A percentile compares a stretch with the other conserved stretches of the same genome.
These are phyloP conservation scores for Auricularia cornea DNA, from an alignment of 768 basidiomycete species.

Conservation along the genomic window DNA sequence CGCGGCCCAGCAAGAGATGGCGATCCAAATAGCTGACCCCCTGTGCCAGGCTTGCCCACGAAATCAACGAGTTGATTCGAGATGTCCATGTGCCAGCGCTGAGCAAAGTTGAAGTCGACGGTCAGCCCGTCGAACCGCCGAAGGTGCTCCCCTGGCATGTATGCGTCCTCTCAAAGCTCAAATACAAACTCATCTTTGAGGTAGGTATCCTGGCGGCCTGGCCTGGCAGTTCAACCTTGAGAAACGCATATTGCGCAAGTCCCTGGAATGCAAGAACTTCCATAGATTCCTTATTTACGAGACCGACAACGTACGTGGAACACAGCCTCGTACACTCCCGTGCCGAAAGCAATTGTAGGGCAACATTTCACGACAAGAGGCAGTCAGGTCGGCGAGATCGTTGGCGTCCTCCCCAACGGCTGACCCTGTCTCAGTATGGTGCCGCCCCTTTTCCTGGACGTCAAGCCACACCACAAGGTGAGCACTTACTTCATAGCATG, in stretches of 20 bases:
- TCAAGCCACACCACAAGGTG: slow-evolving; percentile 84
- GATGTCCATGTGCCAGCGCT: slow-evolving; percentile 71
- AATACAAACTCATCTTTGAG: too few species aligned
- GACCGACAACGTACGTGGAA: slow-evolving; percentile 77
- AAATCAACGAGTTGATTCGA: slow-evolving; percentile 72
- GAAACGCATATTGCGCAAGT: slow-evolving; percentile 80
- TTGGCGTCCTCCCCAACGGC: neutral
- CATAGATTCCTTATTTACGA: slow-evolving; percentile 96
- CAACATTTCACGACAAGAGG: slow-evolving; percentile 93
- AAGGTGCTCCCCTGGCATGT: slow-evolving; percentile 74
- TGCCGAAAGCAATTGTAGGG: slow-evolving; percentile 45
- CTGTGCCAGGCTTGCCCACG: slow-evolving; percentile 46
- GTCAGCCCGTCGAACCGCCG: slow-evolving; percentile 66
- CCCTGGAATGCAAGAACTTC: slow-evolving; percentile 86
- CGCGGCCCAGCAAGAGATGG: slow-evolving; percentile 18
- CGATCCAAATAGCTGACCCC: slow-evolving; percentile 7
- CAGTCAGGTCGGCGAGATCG: slow-evolving; percentile 43
- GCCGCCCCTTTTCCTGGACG: slow-evolving; percentile 90
- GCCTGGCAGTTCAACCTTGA: slow-evolving; percentile 95
- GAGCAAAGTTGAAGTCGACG: slow-evolving; percentile 67
- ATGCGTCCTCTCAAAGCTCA: neutral
- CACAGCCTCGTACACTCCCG: neutral
- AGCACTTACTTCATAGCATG: slow-evolving; percentile 16
- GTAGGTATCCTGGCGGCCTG: slow-evolving; percentile 93
- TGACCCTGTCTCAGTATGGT: slow-evolving; percentile 54